These are phyloP conservation scores for Mucor irregularis DNA, from an alignment of 371 early-diverging fungal genomes.

Conservation along the genomic window DNA sequence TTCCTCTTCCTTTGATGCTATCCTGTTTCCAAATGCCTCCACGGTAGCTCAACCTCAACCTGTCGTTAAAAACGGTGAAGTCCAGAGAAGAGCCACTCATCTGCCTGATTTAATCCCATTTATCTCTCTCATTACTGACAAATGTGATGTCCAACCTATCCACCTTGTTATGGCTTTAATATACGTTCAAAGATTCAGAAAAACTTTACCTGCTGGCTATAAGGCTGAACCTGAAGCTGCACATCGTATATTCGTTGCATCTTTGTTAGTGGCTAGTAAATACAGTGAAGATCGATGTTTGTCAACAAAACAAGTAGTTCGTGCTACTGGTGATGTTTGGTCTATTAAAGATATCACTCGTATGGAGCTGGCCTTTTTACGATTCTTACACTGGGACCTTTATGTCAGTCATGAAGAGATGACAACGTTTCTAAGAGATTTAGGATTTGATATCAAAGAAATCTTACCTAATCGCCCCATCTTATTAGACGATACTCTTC, in stretches of 20 bases:
- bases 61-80: neutral
- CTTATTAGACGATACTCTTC: constrained; percentile 14
- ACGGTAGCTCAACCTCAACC: neutral
- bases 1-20: constrained; percentile 50
- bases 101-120: constrained; percentile 50
- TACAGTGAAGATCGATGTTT: constrained; percentile 47
- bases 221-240: constrained; percentile 52
- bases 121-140: constrained; percentile 47
- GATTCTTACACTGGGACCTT: constrained; percentile 48
- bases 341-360: constrained; percentile 52
- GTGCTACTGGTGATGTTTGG: constrained; percentile 55
- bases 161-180: constrained; percentile 51
- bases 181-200: constrained; percentile 50
- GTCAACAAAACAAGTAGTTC: constrained; percentile 46
- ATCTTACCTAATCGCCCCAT: constrained; percentile 19
- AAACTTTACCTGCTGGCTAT: constrained; percentile 38
- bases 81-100: constrained; percentile 31
- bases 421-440: constrained; percentile 25
- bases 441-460: constrained; percentile 26
- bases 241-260: constrained; percentile 53
- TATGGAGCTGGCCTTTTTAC: constrained; percentile 51
- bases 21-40: constrained; percentile 29
- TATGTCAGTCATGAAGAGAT: constrained; percentile 44
- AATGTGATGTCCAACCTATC: constrained; percentile 43
- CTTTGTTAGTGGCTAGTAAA: constrained; percentile 48